Evolutionary conservation across 2,329 filamentous ascomycete genomes (phyloP).

Genomic region (Hypoxylon sp.): DNA sequence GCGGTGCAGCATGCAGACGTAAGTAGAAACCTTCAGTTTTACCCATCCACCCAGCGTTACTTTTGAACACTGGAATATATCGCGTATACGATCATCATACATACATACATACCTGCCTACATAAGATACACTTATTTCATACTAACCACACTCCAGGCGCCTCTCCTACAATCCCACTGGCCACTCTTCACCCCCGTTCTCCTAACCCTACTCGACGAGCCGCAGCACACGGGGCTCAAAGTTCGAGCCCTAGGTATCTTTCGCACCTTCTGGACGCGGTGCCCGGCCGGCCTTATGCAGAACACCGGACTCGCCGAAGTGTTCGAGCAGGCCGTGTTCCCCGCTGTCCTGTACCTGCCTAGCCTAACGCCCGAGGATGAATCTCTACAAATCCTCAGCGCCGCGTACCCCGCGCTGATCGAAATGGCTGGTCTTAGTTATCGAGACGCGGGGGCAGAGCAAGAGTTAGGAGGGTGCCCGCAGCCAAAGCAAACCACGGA

Average conservation of each 20-base stretch:
- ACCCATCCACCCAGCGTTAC: neutral
- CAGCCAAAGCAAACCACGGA: conserved; percentile 42
- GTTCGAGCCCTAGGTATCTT: conserved; percentile 70
- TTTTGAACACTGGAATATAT: neutral
- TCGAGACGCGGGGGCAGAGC: neutral
- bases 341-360: conserved; percentile 83
- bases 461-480: neutral
- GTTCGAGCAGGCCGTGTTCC: conserved; percentile 78
- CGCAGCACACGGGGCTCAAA: conserved; percentile 65
- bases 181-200: conserved; percentile 78
- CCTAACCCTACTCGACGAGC: conserved; percentile 77
- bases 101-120: too few species aligned
- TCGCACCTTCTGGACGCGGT: conserved; percentile 67
- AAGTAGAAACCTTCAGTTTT: conserved; percentile 46
- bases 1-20: conserved; percentile 67
- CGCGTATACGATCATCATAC: neutral
- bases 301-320: conserved; percentile 76
- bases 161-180: conserved; percentile 71
- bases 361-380: conserved; percentile 81
- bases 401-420: conserved; percentile 77
- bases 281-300: conserved; percentile 67
- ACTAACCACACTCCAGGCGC: conserved; percentile 10
- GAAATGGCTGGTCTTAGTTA: conserved; percentile 64
- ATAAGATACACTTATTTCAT: neutral
- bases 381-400: conserved; percentile 73